Evolutionary conservation across 345 rosid species (phyloP).

Genomic region (Gossypium arboreum): DNA sequence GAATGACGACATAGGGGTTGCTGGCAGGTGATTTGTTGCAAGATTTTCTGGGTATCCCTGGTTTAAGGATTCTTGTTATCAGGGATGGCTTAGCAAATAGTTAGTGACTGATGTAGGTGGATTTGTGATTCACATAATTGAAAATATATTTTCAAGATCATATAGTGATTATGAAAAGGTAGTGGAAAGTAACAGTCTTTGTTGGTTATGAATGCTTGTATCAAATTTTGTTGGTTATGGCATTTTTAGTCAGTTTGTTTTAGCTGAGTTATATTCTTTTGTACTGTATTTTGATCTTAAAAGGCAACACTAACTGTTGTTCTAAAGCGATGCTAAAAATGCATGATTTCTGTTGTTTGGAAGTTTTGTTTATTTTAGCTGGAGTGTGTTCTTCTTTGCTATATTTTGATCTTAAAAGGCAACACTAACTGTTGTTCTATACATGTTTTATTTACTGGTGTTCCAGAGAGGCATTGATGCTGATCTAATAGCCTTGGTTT

Average conservation of each 20-base stretch:
- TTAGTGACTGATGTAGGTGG: neutral
- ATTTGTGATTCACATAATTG: neutral
- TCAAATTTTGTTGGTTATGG: neutral
- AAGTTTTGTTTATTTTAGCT: neutral
- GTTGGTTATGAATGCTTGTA: neutral
- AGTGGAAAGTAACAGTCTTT: neutral
- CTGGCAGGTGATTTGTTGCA: neutral
- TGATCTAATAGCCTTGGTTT: conserved; percentile 79
- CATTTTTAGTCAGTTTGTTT: neutral
- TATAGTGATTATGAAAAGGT: neutral
- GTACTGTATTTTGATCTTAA: conserved; percentile 6
- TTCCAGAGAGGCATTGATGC: conserved; percentile 81
- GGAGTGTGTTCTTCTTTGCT: neutral
- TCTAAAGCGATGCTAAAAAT: neutral
- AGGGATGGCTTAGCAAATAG: conserved; percentile 1
- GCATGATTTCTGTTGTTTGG: neutral
- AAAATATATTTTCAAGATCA: conserved; percentile 3
- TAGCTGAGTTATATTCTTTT: neutral
- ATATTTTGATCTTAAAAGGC: conserved; percentile 5
- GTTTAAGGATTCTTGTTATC: conserved; percentile 4
- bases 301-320: neutral
- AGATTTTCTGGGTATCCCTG: conserved; percentile 1
- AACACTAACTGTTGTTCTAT: conserved; percentile 12
- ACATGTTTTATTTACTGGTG: conserved; percentile 20
- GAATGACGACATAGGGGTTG: neutral